phyloP scores from a whole-genome alignment of 169 alveolate genomes.

The Eimeria falciformis region DNA sequence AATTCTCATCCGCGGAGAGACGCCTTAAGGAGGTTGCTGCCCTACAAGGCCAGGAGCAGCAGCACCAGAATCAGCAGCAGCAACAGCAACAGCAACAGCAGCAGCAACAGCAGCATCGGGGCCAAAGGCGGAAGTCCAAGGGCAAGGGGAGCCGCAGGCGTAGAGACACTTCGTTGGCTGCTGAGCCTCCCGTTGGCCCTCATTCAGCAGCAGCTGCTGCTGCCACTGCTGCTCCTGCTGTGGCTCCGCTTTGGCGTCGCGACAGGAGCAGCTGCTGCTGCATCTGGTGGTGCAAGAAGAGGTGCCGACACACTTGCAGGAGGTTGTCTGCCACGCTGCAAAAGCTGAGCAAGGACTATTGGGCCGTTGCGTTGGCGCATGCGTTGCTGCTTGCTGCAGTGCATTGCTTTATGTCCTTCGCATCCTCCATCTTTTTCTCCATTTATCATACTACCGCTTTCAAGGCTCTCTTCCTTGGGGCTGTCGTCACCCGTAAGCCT shows the following conservation, averaged over 20 bases:
- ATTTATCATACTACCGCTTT: background rate
- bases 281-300: background rate
- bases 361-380: conserved; percentile 4
- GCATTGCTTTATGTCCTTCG: conserved; percentile 36
- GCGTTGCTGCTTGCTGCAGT: conserved; percentile 28
- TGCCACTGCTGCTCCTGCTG: background rate
- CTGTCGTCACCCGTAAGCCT: background rate
- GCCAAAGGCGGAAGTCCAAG: background rate
- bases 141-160: background rate
- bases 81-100: background rate
- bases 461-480: conserved; percentile 10
- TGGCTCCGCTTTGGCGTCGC: background rate
- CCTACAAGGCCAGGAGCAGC: background rate
- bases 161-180: background rate
- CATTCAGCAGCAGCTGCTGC: background rate
- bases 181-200: background rate
- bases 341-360: background rate
- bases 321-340: background rate
- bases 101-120: conserved; percentile 1
- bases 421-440: background rate
- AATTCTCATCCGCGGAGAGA: background rate
- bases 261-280: background rate
- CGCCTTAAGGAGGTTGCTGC: background rate
- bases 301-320: background rate
- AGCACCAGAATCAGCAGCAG: conserved; percentile 16